Conservation (phyloP, 1,139 yeast genomes). For the Taphrina deformans region DNA sequence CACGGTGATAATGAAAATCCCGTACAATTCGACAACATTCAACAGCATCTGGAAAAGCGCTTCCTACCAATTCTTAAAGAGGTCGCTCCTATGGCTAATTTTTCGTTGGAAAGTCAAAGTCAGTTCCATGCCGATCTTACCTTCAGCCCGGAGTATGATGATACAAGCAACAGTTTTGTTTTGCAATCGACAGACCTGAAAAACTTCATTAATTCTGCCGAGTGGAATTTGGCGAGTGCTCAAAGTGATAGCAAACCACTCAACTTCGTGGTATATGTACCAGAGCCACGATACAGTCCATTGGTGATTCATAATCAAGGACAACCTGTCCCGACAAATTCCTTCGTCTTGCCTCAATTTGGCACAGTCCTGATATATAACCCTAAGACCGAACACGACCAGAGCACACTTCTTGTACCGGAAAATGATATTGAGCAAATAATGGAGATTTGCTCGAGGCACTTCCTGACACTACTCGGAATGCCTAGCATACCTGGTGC, state of each 20-base stretch:
- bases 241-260: slow-evolving; percentile 26
- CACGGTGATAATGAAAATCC: slow-evolving; percentile 53
- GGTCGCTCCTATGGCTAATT: slow-evolving; percentile 59
- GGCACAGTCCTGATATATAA: slow-evolving; percentile 55
- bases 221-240: slow-evolving; percentile 59
- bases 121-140: slow-evolving; percentile 62
- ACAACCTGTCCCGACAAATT: slow-evolving; percentile 53
- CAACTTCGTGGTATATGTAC: slow-evolving; percentile 67
- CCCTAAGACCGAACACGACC: slow-evolving; percentile 39
- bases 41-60: slow-evolving; percentile 49
- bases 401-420: slow-evolving; percentile 56
- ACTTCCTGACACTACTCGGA: slow-evolving; percentile 72
- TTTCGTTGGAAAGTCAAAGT: slow-evolving; percentile 76
- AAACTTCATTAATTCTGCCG: slow-evolving; percentile 73
- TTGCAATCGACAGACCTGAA: slow-evolving; percentile 53
- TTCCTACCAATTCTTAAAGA: slow-evolving; percentile 52
- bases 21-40: slow-evolving; percentile 61
- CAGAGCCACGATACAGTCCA: slow-evolving; percentile 54
- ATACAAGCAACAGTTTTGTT: slow-evolving; percentile 41
- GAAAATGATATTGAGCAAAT: neutral
- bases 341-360: slow-evolving; percentile 88
- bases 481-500: slow-evolving; percentile 59
- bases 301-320: slow-evolving; percentile 46
- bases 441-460: slow-evolving; percentile 60
- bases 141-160: slow-evolving; percentile 42